phyloP scores from a whole-genome alignment of 805 yeast species.

The Pachysolen tannophilus region DNA sequence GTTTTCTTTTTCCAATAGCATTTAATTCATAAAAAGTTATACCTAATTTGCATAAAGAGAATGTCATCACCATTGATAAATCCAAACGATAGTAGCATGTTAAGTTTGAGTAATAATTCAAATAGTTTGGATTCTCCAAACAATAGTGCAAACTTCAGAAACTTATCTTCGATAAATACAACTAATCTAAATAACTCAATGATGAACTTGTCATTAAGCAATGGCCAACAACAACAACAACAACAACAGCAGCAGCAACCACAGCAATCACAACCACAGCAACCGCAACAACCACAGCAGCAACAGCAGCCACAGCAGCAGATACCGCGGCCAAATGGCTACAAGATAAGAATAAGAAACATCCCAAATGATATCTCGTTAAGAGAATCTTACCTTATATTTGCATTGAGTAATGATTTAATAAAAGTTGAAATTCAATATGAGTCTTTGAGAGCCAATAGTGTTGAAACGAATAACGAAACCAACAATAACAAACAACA shows the following conservation, averaged over 20 bases:
- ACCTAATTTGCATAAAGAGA: too few relatives aligned
- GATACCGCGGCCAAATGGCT: not conserved
- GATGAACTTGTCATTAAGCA: constrained; percentile 9
- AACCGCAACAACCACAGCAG: constrained; percentile 5
- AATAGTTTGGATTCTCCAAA: too few relatives aligned
- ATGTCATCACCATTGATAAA: too few relatives aligned
- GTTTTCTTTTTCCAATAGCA: too few relatives aligned
- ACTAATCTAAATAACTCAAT: too few relatives aligned
- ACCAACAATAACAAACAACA: constrained; percentile 8
- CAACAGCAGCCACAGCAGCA: constrained; percentile 8
- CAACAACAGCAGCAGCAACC: constrained; percentile 1
- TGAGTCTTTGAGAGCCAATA: constrained; percentile 9
- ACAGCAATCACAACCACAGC: constrained; percentile 4
- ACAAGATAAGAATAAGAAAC: constrained; percentile 37
- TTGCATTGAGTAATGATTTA: constrained; percentile 63
- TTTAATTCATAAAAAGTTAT: too few relatives aligned
- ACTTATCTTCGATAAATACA: too few relatives aligned
- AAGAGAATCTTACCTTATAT: constrained; percentile 62
- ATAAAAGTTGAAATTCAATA: constrained; percentile 39
- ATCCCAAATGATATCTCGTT: constrained; percentile 55
- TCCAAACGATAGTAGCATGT: too few relatives aligned
- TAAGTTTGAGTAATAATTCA: too few relatives aligned
- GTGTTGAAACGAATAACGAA: constrained; percentile 19
- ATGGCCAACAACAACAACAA: constrained; percentile 6
- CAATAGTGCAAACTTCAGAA: too few relatives aligned